phyloP scores from a whole-genome alignment of 2,329 filamentous ascomycete genomes.

The Diaporthe sp. region DNA sequence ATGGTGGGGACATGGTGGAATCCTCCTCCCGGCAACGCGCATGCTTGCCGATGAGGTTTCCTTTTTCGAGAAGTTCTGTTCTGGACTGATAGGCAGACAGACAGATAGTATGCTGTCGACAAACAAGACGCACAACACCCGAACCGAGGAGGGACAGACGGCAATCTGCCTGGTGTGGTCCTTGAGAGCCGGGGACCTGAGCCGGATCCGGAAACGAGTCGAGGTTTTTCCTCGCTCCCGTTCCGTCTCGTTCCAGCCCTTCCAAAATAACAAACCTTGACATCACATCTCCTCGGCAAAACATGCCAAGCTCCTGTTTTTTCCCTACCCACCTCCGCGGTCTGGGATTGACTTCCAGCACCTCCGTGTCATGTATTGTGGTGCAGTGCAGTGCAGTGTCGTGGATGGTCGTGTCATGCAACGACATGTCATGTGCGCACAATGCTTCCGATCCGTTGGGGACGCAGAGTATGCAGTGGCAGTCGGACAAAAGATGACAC shows the following conservation, averaged over 20 bases:
- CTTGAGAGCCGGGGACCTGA: neutral
- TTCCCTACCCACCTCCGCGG: neutral
- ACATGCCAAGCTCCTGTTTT: conserved; percentile 18
- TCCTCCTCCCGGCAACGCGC: conserved; percentile 13
- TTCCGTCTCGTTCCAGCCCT: neutral
- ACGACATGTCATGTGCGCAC: conserved; percentile 5
- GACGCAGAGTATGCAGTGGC: neutral
- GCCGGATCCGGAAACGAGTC: conserved; percentile 8
- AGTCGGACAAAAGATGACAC: neutral
- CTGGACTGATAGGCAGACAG: neutral
- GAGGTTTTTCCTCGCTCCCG: conserved; percentile 1
- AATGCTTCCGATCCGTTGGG: neutral
- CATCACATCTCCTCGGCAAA: conserved; percentile 22
- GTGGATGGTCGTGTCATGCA: conserved; percentile 10
- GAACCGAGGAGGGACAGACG: neutral
- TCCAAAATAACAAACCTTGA: conserved; percentile 6
- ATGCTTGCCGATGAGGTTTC: neutral
- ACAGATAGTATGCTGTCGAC: neutral
- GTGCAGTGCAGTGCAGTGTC: conserved; percentile 21
- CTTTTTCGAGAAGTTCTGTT: neutral
- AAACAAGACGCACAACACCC: neutral
- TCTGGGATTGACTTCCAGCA: conserved; percentile 21
- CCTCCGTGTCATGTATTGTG: conserved; percentile 2
- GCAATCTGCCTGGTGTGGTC: conserved; percentile 1
- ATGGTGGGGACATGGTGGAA: conserved; percentile 18